Conservation (phyloP, 129 eudicot species). For the Tagetes erecta region DNA sequence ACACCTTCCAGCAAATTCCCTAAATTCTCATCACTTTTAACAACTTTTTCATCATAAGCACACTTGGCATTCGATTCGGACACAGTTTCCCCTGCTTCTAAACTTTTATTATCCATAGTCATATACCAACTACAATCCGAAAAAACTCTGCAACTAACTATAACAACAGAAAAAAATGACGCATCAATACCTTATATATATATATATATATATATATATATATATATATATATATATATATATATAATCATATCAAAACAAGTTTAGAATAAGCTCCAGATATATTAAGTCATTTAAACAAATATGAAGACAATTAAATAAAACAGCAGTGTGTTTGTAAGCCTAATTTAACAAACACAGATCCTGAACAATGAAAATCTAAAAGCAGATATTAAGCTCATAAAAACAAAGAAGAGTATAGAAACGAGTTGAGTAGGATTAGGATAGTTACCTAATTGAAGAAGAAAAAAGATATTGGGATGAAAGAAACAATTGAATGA, state of each 20-base stretch:
- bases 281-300: neutral
- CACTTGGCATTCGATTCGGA: constrained; percentile 18
- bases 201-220: neutral
- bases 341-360: neutral
- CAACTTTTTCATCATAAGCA: constrained; percentile 28
- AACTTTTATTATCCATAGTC: constrained; percentile 17
- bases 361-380: constrained; percentile 6
- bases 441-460: constrained; percentile 17
- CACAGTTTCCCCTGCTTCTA: constrained; percentile 23
- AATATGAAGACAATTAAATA: neutral
- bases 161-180: neutral
- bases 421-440: constrained; percentile 12
- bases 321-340: neutral
- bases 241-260: neutral
- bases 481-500: constrained; percentile 3
- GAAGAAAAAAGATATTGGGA: neutral
- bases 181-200: constrained; percentile 8
- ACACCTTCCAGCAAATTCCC: neutral
- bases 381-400: neutral
- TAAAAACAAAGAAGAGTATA: neutral
- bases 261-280: neutral
- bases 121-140: constrained; percentile 1
- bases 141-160: constrained; percentile 19
- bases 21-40: constrained; percentile 15
- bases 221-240: neutral